A percentile compares a stretch with the other conserved stretches of the same genome.
Conservation (phyloP, 306 rosid genomes). For the Lotus japonicus region DNA sequence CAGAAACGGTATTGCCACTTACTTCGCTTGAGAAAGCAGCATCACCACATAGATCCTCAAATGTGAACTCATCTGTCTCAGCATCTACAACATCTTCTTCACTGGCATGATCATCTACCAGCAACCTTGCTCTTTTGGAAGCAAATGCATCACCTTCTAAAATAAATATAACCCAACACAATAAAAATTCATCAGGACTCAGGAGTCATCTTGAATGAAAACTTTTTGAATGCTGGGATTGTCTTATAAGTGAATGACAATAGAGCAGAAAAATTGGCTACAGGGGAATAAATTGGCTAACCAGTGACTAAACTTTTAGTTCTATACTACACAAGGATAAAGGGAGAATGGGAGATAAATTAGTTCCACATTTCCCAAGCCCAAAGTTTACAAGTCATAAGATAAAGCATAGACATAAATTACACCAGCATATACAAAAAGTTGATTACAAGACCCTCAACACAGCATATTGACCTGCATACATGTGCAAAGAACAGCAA, state of each 20-base stretch:
- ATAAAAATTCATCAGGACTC: not conserved
- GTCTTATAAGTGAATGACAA: not conserved
- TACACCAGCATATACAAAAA: not conserved
- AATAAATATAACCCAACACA: slow-evolving; percentile 28
- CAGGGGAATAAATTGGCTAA: not conserved
- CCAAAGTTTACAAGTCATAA: too few species aligned
- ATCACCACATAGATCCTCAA: slow-evolving; percentile 76
- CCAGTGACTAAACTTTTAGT: not conserved
- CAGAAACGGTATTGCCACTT: slow-evolving; percentile 32
- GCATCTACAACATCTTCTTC: slow-evolving; percentile 51
- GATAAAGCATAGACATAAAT: not conserved
- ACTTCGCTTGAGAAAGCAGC: slow-evolving; percentile 41
- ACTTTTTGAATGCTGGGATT: not conserved
- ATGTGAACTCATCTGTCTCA: slow-evolving; percentile 48
- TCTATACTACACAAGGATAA: not conserved
- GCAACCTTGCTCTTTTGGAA: slow-evolving; percentile 68
- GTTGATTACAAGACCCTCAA: not conserved
- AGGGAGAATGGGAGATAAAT: not conserved
- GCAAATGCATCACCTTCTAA: slow-evolving; percentile 62
- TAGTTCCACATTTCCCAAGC: not conserved
- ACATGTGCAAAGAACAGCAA: not conserved
- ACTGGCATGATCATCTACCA: slow-evolving; percentile 38
- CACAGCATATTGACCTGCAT: not conserved
- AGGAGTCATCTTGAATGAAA: not conserved
- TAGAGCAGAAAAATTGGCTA: not conserved